Conservation (phyloP, 1,139 yeast genomes). For the Saccharomyces hybrid region DNA sequence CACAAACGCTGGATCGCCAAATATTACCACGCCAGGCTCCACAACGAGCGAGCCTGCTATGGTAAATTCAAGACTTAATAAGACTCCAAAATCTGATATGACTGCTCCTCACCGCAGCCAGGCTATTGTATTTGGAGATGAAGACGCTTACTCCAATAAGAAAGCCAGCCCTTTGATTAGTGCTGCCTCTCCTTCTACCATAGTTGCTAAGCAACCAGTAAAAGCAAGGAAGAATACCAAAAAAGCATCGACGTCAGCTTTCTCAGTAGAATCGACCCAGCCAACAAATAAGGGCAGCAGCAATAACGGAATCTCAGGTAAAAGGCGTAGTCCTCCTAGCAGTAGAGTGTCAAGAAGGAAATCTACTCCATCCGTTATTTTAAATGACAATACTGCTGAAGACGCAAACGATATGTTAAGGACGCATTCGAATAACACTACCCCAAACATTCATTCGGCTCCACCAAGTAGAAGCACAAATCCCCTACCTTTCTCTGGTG, state of each 20-base stretch:
- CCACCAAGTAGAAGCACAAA: not conserved
- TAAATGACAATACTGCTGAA: not conserved
- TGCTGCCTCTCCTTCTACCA: not conserved
- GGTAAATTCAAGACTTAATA: not conserved
- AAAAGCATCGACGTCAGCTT: not conserved
- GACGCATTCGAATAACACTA: not conserved
- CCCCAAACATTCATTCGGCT: not conserved
- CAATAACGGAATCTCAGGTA: not conserved
- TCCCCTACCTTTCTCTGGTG: not conserved
- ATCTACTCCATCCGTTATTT: not conserved
- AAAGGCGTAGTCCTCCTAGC: not conserved
- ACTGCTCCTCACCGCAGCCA: not conserved
- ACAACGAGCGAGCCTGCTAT: conserved; percentile 1
- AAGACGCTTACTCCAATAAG: not conserved
- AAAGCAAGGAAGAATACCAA: not conserved
- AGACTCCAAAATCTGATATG: not conserved
- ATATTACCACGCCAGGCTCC: not conserved
- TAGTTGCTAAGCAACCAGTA: not conserved
- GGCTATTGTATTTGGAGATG: not conserved
- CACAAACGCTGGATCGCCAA: not conserved
- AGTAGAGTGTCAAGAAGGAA: not conserved
- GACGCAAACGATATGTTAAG: not conserved
- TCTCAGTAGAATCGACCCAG: not conserved
- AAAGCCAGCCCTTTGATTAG: not conserved
- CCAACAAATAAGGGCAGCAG: not conserved